phyloP scores from a whole-genome alignment of 352 stramenopile species.

The Globisporangium heterothallicum region DNA sequence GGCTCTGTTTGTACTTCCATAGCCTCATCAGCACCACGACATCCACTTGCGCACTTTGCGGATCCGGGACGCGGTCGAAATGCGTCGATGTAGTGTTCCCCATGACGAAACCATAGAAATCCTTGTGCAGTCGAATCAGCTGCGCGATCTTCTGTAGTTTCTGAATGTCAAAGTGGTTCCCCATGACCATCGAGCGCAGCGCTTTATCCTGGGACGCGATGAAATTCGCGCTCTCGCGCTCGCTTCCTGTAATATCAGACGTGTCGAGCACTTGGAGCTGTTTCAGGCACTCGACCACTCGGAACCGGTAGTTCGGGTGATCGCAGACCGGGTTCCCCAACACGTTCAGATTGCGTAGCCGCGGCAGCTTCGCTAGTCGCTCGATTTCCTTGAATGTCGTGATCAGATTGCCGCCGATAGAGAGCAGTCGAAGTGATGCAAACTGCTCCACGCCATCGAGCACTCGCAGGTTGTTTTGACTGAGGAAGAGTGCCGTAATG shows the following conservation, averaged over 20 bases:
- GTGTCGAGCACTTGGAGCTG: slow-evolving; percentile 58
- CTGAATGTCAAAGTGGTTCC: slow-evolving; percentile 70
- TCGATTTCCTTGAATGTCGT: slow-evolving; percentile 34
- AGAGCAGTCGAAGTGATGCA: slow-evolving; percentile 45
- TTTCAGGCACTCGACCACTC: slow-evolving; percentile 39
- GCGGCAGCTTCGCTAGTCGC: slow-evolving; percentile 25
- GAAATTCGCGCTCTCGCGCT: slow-evolving; percentile 37
- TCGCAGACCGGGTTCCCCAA: slow-evolving; percentile 70
- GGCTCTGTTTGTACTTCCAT: slow-evolving; percentile 40
- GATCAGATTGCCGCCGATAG: slow-evolving; percentile 56
- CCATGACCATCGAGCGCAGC: slow-evolving; percentile 37
- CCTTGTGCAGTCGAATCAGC: slow-evolving; percentile 43
- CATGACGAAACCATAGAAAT: slow-evolving; percentile 46
- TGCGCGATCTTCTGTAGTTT: slow-evolving; percentile 51
- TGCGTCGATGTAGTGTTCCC: slow-evolving; percentile 6
- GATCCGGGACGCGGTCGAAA: slow-evolving; percentile 56
- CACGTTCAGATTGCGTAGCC: slow-evolving; percentile 64
- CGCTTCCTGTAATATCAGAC: slow-evolving; percentile 47
- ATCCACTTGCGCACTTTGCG: slow-evolving; percentile 33
- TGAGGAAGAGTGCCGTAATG: slow-evolving; percentile 69
- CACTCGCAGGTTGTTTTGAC: slow-evolving; percentile 60
- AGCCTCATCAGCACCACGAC: slow-evolving; percentile 35
- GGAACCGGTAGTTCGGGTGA: slow-evolving; percentile 65
- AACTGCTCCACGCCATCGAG: slow-evolving; percentile 68
- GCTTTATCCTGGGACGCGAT: slow-evolving; percentile 55